Evolutionary conservation across 2,329 filamentous ascomycete species (phyloP).

Genomic region (Coniochaeta ligniaria): DNA sequence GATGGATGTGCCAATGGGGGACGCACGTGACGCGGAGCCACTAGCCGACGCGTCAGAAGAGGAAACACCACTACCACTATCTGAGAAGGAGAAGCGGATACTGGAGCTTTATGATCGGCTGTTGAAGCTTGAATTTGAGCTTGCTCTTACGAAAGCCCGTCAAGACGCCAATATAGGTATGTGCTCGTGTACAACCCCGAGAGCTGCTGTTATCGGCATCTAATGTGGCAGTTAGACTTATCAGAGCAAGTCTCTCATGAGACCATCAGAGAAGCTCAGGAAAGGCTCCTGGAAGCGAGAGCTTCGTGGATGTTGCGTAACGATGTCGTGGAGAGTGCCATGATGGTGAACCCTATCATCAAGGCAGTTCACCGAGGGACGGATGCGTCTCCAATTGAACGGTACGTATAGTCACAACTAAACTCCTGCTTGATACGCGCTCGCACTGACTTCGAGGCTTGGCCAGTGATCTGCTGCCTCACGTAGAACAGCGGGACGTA

Average conservation of each 20-base stretch:
- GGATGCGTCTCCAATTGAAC: constrained; percentile 58
- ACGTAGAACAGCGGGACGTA: constrained; percentile 60
- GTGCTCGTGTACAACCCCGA: not conserved
- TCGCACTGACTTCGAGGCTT: not conserved
- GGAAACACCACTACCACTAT: constrained; percentile 32
- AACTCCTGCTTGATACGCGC: not conserved
- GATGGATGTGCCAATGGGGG: not conserved
- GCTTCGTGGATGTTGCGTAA: constrained; percentile 64
- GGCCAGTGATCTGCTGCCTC: constrained; percentile 56
- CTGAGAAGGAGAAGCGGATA: constrained; percentile 57
- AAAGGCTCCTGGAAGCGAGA: constrained; percentile 61
- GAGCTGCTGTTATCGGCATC: not conserved
- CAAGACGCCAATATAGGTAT: constrained; percentile 28
- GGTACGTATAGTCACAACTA: constrained; percentile 36
- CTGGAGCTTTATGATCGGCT: constrained; percentile 66
- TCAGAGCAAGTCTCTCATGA: constrained; percentile 26
- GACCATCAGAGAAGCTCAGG: constrained; percentile 51
- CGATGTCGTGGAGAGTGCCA: constrained; percentile 59
- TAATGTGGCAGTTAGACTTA: not conserved
- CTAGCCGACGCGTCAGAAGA: not conserved
- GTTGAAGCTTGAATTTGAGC: constrained; percentile 65
- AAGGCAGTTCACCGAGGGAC: constrained; percentile 68
- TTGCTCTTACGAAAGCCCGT: constrained; percentile 54
- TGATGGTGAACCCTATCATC: constrained; percentile 68
- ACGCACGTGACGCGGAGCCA: not conserved